A percentile compares a stretch with the other conserved stretches of the same genome.
phyloP scores from a whole-genome alignment of 2,329 filamentous ascomycete genomes.

The Pezicula carpinea region DNA sequence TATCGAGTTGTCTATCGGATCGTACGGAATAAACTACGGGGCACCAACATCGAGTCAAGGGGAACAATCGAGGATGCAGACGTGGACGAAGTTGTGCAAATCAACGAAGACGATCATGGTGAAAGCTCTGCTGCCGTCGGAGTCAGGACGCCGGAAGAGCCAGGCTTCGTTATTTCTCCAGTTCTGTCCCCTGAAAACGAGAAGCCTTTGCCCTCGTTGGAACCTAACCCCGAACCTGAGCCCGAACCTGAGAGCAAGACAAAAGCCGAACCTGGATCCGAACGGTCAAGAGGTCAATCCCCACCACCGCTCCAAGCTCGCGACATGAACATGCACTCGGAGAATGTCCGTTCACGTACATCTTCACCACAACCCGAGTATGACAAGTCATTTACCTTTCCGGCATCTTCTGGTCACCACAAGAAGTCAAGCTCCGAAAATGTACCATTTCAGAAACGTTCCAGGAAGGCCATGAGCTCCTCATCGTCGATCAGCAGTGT shows the following conservation, averaged over 20 bases:
- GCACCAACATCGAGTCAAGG: constrained; percentile 32
- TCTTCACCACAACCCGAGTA: neutral
- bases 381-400: constrained; percentile 2
- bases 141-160: neutral
- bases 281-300: too few relatives aligned
- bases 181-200: constrained; percentile 5
- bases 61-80: constrained; percentile 20
- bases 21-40: constrained; percentile 46
- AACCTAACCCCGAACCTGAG: neutral
- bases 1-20: constrained; percentile 58
- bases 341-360: neutral
- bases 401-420: constrained; percentile 3
- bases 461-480: constrained; percentile 23
- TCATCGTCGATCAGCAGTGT: constrained; percentile 20
- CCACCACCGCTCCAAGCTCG: neutral
- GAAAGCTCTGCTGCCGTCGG: neutral
- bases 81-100: constrained; percentile 14
- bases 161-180: constrained; percentile 7
- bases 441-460: constrained; percentile 26
- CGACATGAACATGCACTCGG: neutral
- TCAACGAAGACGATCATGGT: constrained; percentile 9
- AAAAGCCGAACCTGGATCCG: too few relatives aligned
- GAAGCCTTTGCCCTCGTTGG: neutral
- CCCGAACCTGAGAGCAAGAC: too few relatives aligned
- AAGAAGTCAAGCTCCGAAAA: constrained; percentile 11